phyloP scores from a whole-genome alignment of 1,139 yeast genomes.

The Pichia sp. region DNA sequence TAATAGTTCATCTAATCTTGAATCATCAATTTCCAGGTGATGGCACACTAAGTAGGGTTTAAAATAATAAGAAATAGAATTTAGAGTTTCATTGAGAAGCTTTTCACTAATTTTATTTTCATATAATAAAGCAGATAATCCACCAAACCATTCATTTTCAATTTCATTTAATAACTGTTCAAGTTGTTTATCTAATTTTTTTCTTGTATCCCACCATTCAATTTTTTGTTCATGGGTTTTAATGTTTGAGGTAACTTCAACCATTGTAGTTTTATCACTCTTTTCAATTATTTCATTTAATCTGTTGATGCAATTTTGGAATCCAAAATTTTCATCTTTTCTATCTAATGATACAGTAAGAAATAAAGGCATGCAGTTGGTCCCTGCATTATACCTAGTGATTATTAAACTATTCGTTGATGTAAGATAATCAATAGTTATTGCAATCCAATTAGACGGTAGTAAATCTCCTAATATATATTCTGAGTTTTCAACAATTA shows the following conservation, averaged over 20 bases:
- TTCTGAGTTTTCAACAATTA: neutral
- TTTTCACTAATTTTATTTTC: conserved; percentile 27
- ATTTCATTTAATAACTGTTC: conserved; percentile 49
- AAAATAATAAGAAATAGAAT: conserved; percentile 13
- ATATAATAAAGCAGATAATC: conserved; percentile 59
- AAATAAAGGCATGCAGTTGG: conserved; percentile 25
- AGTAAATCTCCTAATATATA: neutral
- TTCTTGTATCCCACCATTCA: conserved; percentile 74
- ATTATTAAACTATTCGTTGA: conserved; percentile 52
- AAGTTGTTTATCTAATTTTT: conserved; percentile 52
- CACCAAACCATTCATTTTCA: conserved; percentile 75
- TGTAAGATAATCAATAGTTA: conserved; percentile 59
- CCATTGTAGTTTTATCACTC: conserved; percentile 57
- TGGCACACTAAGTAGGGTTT: conserved; percentile 23
- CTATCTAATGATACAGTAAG: conserved; percentile 55
- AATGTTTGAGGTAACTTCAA: conserved; percentile 44
- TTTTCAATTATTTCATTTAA: conserved; percentile 47
- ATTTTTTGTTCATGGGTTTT: conserved; percentile 57
- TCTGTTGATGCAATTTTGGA: conserved; percentile 40
- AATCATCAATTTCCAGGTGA: neutral
- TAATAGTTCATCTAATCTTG: neutral
- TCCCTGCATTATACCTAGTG: conserved; percentile 5
- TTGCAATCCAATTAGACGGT: conserved; percentile 53
- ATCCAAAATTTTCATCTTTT: conserved; percentile 38
- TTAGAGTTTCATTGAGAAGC: conserved; percentile 34